These are phyloP conservation scores for Rusavskia elegans DNA, from an alignment of 495 filamentous ascomycete genomes.

Conservation along the genomic window DNA sequence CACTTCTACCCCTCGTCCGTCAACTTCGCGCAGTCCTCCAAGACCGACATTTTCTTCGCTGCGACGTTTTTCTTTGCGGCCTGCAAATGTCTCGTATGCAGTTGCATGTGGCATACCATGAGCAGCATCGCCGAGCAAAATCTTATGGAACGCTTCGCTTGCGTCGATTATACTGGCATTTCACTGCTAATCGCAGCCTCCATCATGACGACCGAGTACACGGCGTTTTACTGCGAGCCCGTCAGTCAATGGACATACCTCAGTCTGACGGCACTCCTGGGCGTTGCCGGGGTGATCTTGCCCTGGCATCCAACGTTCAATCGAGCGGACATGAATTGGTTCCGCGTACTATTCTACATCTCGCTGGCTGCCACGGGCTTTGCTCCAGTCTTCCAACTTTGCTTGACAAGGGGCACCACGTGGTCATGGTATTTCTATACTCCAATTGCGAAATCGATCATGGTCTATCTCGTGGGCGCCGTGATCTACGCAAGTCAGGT, in stretches of 20 bases:
- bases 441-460: conserved; percentile 67
- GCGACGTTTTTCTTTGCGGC: conserved; percentile 95
- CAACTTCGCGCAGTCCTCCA: conserved; percentile 75
- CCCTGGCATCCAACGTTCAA: conserved; percentile 98
- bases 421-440: conserved; percentile 79
- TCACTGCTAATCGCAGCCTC: conserved; percentile 90
- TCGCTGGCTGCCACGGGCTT: conserved; percentile 81
- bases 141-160: conserved; percentile 88
- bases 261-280: conserved; percentile 59
- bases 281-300: conserved; percentile 75
- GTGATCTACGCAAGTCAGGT: conserved; percentile 75
- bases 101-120: conserved; percentile 96
- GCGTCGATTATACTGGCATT: conserved; percentile 97
- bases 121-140: conserved; percentile 80
- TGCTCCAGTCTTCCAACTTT: conserved; percentile 72
- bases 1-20: conserved; percentile 85
- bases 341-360: conserved; percentile 82
- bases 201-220: conserved; percentile 97
- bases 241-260: conserved; percentile 79
- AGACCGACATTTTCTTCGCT: conserved; percentile 73
- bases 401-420: conserved; percentile 51
- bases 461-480: conserved; percentile 76
- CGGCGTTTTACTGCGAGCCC: conserved; percentile 96
- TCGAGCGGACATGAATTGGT: conserved; percentile 78
- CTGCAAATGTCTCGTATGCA: conserved; percentile 90